phyloP scores from a whole-genome alignment of 805 yeast genomes.

The Lachancea lanzarotensis region DNA sequence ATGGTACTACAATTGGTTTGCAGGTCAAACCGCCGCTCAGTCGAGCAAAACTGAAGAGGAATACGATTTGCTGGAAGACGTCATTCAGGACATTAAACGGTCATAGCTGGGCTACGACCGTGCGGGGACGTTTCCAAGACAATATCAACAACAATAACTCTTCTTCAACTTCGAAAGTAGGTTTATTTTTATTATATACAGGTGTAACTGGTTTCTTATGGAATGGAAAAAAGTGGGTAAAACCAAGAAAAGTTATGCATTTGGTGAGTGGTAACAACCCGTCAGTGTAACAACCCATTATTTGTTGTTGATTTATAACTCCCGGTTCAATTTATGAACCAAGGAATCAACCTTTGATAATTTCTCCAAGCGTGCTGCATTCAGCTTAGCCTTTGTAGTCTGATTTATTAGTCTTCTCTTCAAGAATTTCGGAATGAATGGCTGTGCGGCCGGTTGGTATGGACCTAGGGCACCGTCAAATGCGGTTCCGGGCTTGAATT shows the following conservation, averaged over 20 bases:
- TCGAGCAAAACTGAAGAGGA: slow-evolving; percentile 9
- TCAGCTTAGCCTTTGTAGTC: slow-evolving; percentile 27
- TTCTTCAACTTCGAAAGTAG: neutral
- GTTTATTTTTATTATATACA: slow-evolving; percentile 4
- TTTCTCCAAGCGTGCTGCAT: slow-evolving; percentile 13
- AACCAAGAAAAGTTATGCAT: too few species aligned
- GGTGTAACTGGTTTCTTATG: slow-evolving; percentile 5
- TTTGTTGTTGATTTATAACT: neutral
- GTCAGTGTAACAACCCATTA: too few species aligned
- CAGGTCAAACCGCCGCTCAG: neutral
- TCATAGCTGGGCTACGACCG: neutral
- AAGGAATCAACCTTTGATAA: slow-evolving; percentile 12
- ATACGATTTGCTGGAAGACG: slow-evolving; percentile 19
- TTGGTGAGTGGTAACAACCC: too few species aligned
- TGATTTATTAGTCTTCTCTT: slow-evolving; percentile 42
- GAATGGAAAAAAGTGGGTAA: neutral
- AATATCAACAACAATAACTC: too few species aligned
- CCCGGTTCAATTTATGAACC: slow-evolving; percentile 3
- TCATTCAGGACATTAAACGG: slow-evolving; percentile 12
- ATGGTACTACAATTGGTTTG: slow-evolving; percentile 5
- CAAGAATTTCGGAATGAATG: slow-evolving; percentile 51
- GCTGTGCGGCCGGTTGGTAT: slow-evolving; percentile 53
- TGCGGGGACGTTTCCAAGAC: too few species aligned
- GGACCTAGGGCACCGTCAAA: slow-evolving; percentile 64
- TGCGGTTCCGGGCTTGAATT: slow-evolving; percentile 57